phyloP scores from a whole-genome alignment of 441 rosid genomes.

The Aquilaria agallochum region DNA sequence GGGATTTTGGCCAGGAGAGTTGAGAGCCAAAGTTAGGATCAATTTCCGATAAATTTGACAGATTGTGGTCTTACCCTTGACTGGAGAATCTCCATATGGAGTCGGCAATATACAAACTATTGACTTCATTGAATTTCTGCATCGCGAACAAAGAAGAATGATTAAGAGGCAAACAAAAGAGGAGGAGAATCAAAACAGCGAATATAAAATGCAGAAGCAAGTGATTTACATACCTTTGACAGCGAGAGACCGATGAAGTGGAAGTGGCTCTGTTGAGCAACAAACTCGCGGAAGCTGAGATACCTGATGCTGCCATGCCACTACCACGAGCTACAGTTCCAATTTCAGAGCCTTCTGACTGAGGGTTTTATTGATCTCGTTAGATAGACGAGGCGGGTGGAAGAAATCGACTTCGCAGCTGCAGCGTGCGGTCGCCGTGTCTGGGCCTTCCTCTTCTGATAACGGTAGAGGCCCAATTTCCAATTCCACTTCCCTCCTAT shows the following conservation, averaged over 20 bases:
- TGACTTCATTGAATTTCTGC: constrained; percentile 39
- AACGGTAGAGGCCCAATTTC: no score
- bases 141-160: constrained; percentile 9
- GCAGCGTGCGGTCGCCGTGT: no score
- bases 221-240: constrained; percentile 23
- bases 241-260: constrained; percentile 26
- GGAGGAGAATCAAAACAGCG: not conserved
- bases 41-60: not conserved
- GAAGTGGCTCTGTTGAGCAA: constrained; percentile 28
- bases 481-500: no score
- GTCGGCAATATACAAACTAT: constrained; percentile 41
- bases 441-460: no score
- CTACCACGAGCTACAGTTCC: not conserved
- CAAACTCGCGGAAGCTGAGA: constrained; percentile 37
- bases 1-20: no score
- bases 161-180: not conserved
- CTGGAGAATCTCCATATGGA: constrained; percentile 38
- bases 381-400: no score
- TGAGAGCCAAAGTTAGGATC: no score
- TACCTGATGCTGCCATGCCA: constrained; percentile 51
- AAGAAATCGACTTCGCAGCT: no score
- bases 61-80: constrained; percentile 27
- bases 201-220: not conserved
- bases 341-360: no score
- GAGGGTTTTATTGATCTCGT: no score